phyloP scores from a whole-genome alignment of 345 rosid genomes.

The Bretschneidera sinensis region DNA sequence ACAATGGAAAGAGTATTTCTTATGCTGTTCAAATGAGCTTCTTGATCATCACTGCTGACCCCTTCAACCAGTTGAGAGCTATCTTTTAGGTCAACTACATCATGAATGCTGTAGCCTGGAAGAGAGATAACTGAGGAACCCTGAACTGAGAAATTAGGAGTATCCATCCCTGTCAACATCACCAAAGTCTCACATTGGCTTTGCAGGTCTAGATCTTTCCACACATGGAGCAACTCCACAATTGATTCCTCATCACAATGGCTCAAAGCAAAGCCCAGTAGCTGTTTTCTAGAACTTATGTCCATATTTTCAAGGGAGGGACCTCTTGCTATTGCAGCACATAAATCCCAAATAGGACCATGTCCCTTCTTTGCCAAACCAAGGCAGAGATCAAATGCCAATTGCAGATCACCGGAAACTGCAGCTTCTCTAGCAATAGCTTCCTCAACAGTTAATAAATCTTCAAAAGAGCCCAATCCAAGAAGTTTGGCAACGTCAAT shows the following conservation, averaged over 20 bases:
- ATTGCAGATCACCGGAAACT: conserved; percentile 90
- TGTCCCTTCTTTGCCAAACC: conserved; percentile 83
- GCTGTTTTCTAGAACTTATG: conserved; percentile 64
- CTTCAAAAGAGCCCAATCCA: conserved; percentile 74
- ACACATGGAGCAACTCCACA: conserved; percentile 85
- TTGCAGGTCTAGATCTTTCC: conserved; percentile 97
- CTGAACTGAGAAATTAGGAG: conserved; percentile 38
- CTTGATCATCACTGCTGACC: conserved; percentile 37
- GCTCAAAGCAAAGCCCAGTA: conserved; percentile 86
- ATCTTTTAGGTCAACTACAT: conserved; percentile 42
- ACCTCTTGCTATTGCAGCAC: conserved; percentile 98
- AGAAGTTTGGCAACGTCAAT: conserved; percentile 95
- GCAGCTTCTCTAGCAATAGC: conserved; percentile 99
- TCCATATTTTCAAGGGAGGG: conserved; percentile 92
- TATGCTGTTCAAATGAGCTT: conserved; percentile 33
- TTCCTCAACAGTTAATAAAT: conserved; percentile 80
- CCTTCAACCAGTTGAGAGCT: conserved; percentile 43
- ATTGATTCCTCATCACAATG: conserved; percentile 94
- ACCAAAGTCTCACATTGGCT: conserved; percentile 69
- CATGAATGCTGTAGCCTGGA: conserved; percentile 35
- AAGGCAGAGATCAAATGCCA: conserved; percentile 93
- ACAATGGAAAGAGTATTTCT: conserved; percentile 50
- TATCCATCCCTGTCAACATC: conserved; percentile 45
- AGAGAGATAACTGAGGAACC: conserved; percentile 26
- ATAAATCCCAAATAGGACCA: conserved; percentile 92